Evolutionary conservation across 176 grass and related monocot genomes (phyloP), one percentile per base, ranked within the genome.

Genomic region (maize (Zea mays)): DNA sequence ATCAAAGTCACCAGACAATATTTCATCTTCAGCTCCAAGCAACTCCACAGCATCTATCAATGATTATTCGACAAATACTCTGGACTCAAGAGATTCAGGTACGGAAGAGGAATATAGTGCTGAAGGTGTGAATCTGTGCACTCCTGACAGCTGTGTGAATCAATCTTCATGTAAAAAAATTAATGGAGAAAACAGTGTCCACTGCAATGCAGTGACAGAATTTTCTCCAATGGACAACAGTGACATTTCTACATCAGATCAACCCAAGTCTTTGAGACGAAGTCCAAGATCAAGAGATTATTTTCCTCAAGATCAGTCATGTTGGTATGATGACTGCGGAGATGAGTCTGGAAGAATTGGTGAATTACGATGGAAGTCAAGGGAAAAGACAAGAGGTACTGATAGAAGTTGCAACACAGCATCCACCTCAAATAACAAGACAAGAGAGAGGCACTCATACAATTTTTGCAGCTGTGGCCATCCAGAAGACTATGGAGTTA

Each of bases 261-360:
- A 92, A 82, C 85, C 89, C 76, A 98, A 92, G 83, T 83, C 67
- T 54, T 75, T 67, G 10, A 85, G 68, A 74, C 43, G 85, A 66
- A 90, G 89, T 77, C 71, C 86, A 52, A 88, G 90, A 81, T 86
- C 80, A 36, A 85, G 66, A 81, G 92, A 90, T 56, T 77, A 94
- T 58, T 62, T 70, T 62, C 47, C 67, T 82, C 69, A 74, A 50
- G 85, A 85, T 72, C 75, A 88, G 7, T 62, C 85, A 37, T 83
- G 79, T 83, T 88, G 79, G 79, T 81, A 85, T 77, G 85, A 75
- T 78, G 69, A 85, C 9, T 15, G 14, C 42, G 65, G 34, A 76
- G 76, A 76, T 80, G 69, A 73, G 45, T 80, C 67, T 81, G 83
- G 79, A 81, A 90, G 72, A 36, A 76, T 66, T 17, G 84, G 76